A percentile compares a stretch with the other conserved stretches of the same genome.
These are phyloP conservation scores for Phytomonas sp. DNA, from an alignment of 208 protist genomes.

Conservation along the genomic window DNA sequence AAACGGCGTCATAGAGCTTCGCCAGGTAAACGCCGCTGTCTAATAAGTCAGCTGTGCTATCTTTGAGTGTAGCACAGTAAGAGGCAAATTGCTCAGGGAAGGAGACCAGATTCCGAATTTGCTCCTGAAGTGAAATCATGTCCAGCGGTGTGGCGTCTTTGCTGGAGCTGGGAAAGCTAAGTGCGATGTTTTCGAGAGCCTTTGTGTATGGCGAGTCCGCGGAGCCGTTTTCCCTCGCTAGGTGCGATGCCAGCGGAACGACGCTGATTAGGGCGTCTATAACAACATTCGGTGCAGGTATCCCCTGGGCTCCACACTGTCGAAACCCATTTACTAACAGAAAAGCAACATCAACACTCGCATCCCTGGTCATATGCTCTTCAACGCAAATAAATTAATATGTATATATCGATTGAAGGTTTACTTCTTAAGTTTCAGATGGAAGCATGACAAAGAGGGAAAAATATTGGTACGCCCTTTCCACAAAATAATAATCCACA, in stretches of 20 bases:
- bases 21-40: constrained; percentile 17
- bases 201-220: not conserved
- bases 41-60: constrained; percentile 4
- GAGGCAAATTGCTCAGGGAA: constrained; percentile 26
- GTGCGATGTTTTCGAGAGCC: not conserved
- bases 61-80: constrained; percentile 2
- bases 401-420: not conserved
- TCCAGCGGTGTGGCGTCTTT: not conserved
- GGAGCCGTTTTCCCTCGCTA: not conserved
- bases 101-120: constrained; percentile 16
- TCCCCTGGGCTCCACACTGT: not conserved
- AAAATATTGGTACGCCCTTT: not conserved
- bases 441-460: not conserved
- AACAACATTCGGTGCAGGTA: not conserved
- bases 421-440: not conserved
- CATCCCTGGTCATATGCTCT: not conserved
- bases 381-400: not conserved
- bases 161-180: not conserved
- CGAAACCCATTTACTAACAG: not conserved
- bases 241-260: not conserved
- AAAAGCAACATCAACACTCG: not conserved
- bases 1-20: constrained; percentile 17
- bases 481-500: not conserved
- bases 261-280: not conserved
- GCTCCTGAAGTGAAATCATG: not conserved